Conservation (phyloP, 345 rosid genomes). For the Heritiera littoralis region DNA sequence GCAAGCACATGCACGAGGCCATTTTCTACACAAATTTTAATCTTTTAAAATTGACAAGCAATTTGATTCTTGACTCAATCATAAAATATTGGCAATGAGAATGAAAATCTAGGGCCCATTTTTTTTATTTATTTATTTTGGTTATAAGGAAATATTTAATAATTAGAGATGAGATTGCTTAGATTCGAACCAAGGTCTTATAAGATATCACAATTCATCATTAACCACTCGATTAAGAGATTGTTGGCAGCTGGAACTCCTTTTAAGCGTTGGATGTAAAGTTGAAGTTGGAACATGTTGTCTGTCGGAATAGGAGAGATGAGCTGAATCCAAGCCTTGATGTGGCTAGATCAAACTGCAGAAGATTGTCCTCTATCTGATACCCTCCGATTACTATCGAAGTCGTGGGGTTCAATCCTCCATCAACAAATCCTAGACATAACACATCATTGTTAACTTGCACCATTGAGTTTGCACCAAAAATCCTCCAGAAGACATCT, state of each 20-base stretch:
- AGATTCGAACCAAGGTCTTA: too few relatives aligned
- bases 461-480: conserved; percentile 48
- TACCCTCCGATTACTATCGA: conserved; percentile 40
- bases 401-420: conserved; percentile 28
- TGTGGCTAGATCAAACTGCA: conserved; percentile 39
- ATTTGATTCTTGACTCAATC: too few relatives aligned
- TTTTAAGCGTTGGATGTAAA: conserved; percentile 2
- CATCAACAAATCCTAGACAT: conserved; percentile 41
- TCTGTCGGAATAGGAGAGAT: conserved; percentile 31
- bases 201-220: too few relatives aligned
- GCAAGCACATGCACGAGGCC: too few relatives aligned
- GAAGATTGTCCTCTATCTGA: conserved; percentile 40
- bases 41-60: too few relatives aligned
- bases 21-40: too few relatives aligned
- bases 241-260: too few relatives aligned
- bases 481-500: conserved; percentile 31
- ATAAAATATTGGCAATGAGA: too few relatives aligned
- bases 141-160: too few relatives aligned
- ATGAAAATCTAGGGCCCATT: too few relatives aligned
- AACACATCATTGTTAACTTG: conserved; percentile 21
- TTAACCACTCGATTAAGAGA: too few relatives aligned
- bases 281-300: conserved; percentile 40
- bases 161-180: too few relatives aligned
- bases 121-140: not conserved
- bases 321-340: conserved; percentile 43